Evolutionary conservation across 2,329 filamentous ascomycete species (phyloP).

Genomic region (Diplodia intermedia): DNA sequence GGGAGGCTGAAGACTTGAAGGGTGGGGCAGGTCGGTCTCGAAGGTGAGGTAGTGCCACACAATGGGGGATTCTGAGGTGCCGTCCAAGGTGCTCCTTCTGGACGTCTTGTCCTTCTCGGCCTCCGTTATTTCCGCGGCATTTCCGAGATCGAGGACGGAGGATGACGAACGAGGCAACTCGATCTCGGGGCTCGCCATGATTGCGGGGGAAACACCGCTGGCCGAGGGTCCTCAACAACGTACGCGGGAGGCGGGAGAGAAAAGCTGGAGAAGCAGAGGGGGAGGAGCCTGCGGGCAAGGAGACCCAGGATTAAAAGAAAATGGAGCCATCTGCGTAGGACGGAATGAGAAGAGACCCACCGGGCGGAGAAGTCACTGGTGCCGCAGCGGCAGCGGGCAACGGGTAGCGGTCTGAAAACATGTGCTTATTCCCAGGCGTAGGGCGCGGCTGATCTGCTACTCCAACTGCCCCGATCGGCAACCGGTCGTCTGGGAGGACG

Average conservation of each 20-base stretch:
- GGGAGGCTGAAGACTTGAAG: conserved; percentile 45
- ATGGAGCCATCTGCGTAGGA: conserved; percentile 22
- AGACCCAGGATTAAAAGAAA: conserved; percentile 4
- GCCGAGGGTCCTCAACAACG: conserved; percentile 31
- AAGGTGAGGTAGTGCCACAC: conserved; percentile 68
- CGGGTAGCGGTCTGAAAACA: conserved; percentile 29
- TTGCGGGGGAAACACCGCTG: conserved; percentile 20
- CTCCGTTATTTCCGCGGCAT: conserved; percentile 32
- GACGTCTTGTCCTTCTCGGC: conserved; percentile 21
- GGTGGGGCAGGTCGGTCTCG: conserved; percentile 63
- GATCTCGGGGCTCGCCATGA: conserved; percentile 50
- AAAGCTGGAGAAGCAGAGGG: conserved; percentile 13
- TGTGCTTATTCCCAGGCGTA: conserved; percentile 27
- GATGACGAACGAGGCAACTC: conserved; percentile 41
- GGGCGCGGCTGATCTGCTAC: conserved; percentile 21
- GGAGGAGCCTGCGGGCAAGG: conserved; percentile 20
- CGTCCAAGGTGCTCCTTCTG: conserved; percentile 20
- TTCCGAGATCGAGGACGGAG: conserved; percentile 33
- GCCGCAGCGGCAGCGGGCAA: conserved; percentile 18
- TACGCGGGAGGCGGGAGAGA: conserved; percentile 21
- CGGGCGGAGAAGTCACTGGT: conserved; percentile 22
- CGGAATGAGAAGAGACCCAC: conserved; percentile 30
- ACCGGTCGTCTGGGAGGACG: conserved; percentile 11
- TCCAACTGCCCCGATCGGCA: conserved; percentile 23
- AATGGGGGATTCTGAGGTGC: conserved; percentile 43